Base-by-base conservation (phyloP, 108 stramenopile genomes). In the Cyclostephanos tholiformis region DNA sequence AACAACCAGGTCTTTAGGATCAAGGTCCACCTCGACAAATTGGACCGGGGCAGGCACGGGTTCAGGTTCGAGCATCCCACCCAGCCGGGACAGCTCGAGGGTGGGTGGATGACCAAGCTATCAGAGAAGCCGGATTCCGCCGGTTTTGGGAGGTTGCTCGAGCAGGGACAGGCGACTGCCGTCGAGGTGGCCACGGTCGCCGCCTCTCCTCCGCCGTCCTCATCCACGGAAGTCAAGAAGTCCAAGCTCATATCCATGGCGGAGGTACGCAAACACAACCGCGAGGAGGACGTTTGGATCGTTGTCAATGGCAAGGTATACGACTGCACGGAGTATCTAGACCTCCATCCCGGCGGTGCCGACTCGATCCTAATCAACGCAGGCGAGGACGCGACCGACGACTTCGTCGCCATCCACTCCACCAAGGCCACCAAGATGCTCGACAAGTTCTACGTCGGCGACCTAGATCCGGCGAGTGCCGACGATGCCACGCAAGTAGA, bases 341-440 rank as follows among this genome's bases (percentile, higher is more conserved):
- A 97, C 35, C 91, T 96, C 48, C 97, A 98, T 77, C 96, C 96
- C 32, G 97, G 96, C 62, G 97, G 97, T 41, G 84, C 91, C 23
- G 94, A 93, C 58, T 93, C 94, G 17, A 97, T 98, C 79, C 83
- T 87, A 19, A 95, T 98, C 80, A 95, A 92, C 84, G 98, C 96
- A 43, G 98, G 98, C 68, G 87, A 79, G 26, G 98, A 98, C 71
- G 83, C 95, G 44, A 97, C 97, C 2, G 97, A 98, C 57, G 98
- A 98, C 72, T 97, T 98, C 72, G 90, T 92, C 22, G 97, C 96
- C n/a, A 97, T 98, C 67, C 98, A 98, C 82, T 96, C 96, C 16
- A 69, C 73, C 44, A 97, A 96, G 82, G 98, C 98, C 0, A 89
- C 90, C 26, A 91, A 91, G 82, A 94, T 97, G 92, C 82, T 98